Percentiles rank a stretch among this genome's conserved stretches.
Evolutionary conservation across 2,329 filamentous ascomycete species (phyloP).

Genomic region (Didymella keratinophila): DNA sequence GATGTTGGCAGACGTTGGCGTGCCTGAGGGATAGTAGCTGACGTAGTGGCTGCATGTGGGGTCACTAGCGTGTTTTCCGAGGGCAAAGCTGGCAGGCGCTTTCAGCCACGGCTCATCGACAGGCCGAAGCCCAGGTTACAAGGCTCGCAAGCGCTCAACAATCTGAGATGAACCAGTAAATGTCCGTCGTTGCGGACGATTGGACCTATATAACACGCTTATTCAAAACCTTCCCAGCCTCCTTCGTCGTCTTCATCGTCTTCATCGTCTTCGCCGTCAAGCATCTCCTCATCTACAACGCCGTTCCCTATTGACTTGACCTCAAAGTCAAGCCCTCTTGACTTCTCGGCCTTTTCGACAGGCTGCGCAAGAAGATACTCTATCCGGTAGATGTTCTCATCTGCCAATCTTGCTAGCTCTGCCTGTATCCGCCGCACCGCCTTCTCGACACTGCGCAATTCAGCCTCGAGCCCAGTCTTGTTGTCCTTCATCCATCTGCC

Average conservation of each 20-base stretch:
- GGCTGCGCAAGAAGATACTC: conserved; percentile 76
- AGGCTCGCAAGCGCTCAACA: no score
- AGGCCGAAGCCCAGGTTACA: not conserved
- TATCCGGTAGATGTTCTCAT: conserved; percentile 88
- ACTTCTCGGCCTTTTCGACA: conserved; percentile 37
- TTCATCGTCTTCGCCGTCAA: conserved; percentile 31
- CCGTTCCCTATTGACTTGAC: conserved; percentile 43
- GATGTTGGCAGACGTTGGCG: not conserved
- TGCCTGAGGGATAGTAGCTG: conserved; percentile 8
- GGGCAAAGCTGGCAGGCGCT: not conserved
- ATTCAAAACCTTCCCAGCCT: conserved; percentile 64
- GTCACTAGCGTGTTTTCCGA: conserved; percentile 20
- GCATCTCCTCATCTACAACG: conserved; percentile 48
- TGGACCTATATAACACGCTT: conserved; percentile 2
- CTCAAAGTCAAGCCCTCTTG: conserved; percentile 41
- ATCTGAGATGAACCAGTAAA: not conserved
- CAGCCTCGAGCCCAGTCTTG: conserved; percentile 79
- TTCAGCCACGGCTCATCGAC: not conserved
- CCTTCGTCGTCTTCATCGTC: conserved; percentile 54
- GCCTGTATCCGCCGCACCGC: conserved; percentile 81
- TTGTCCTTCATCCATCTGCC: conserved; percentile 86
- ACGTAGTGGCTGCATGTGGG: conserved; percentile 20
- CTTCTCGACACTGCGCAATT: conserved; percentile 82
- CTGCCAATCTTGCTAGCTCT: conserved; percentile 81
- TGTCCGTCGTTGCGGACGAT: conserved; percentile 3